These are phyloP conservation scores for Dalbergia cultrata DNA, from an alignment of 306 rosid species.

Conservation along the genomic window DNA sequence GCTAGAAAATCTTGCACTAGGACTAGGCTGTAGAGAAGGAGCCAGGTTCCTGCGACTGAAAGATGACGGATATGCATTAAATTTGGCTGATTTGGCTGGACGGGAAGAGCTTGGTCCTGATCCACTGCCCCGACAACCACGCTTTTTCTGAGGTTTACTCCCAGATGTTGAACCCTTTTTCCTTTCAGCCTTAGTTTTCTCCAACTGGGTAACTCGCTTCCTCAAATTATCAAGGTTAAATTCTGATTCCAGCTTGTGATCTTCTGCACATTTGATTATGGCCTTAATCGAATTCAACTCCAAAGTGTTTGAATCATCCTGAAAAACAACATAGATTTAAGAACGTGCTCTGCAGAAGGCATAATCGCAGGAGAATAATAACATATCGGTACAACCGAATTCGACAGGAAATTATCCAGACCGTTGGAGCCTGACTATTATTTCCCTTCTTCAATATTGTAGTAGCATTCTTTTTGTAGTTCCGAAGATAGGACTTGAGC, in stretches of 20 bases:
- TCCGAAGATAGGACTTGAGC: slow-evolving; percentile 68
- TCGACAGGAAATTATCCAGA: slow-evolving; percentile 48
- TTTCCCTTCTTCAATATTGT: slow-evolving; percentile 60
- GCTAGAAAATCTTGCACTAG: slow-evolving; percentile 65
- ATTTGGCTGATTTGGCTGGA: slow-evolving; percentile 68
- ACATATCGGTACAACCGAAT: slow-evolving; percentile 15
- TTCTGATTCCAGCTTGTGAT: slow-evolving; percentile 83
- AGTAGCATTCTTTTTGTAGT: slow-evolving; percentile 63
- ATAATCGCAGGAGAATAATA: slow-evolving; percentile 20
- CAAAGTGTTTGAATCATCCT: slow-evolving; percentile 72
- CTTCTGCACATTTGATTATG: slow-evolving; percentile 82
- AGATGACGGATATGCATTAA: slow-evolving; percentile 58
- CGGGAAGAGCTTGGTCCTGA: slow-evolving; percentile 60
- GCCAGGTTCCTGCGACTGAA: slow-evolving; percentile 63
- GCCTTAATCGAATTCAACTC: slow-evolving; percentile 74
- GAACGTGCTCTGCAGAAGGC: slow-evolving; percentile 17
- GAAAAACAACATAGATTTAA: slow-evolving; percentile 46
- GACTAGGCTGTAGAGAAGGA: slow-evolving; percentile 72
- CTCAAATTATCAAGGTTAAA: slow-evolving; percentile 65
- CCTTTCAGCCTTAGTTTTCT: slow-evolving; percentile 70
- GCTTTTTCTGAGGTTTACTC: slow-evolving; percentile 62
- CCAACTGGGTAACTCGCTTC: slow-evolving; percentile 64
- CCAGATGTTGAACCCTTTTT: slow-evolving; percentile 62
- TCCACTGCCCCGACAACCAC: slow-evolving; percentile 59
- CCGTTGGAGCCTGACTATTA: slow-evolving; percentile 64